These are phyloP conservation scores for Magnolia kwangsiensis DNA, from an alignment of 164 flowering plant genomes.

Conservation along the genomic window DNA sequence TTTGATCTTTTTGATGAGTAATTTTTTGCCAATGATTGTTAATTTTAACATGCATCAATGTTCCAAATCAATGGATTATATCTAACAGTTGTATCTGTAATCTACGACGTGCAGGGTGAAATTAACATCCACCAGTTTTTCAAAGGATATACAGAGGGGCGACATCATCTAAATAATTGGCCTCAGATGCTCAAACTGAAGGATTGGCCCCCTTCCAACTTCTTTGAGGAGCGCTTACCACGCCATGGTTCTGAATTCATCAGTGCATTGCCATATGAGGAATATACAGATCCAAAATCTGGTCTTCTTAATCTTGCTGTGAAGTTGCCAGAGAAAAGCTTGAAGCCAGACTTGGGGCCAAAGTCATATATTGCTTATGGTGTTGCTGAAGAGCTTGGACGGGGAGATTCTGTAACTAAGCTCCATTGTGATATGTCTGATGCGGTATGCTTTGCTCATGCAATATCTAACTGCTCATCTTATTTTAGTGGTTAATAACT, in stretches of 20 bases:
- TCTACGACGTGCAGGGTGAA: constrained; percentile 27
- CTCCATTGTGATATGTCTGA: constrained; percentile 77
- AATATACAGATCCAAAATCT: constrained; percentile 47
- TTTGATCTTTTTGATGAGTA: not conserved
- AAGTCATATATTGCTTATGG: constrained; percentile 73
- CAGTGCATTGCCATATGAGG: constrained; percentile 49
- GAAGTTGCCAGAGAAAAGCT: constrained; percentile 31
- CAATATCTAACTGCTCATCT: not conserved
- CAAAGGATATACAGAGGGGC: constrained; percentile 38
- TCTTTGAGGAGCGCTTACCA: constrained; percentile 43
- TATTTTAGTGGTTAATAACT: not conserved
- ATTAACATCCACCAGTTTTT: constrained; percentile 53
- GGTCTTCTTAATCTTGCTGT: constrained; percentile 52
- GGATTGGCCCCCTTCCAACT: constrained; percentile 61
- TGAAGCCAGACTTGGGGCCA: constrained; percentile 70
- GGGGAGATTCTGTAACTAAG: constrained; percentile 71
- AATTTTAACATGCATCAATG: not conserved
- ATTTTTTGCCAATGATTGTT: not conserved
- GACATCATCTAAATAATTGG: constrained; percentile 25
- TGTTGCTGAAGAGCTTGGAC: constrained; percentile 47
- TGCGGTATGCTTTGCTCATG: constrained; percentile 41
- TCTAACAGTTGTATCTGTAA: not conserved
- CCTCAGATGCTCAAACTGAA: constrained; percentile 59
- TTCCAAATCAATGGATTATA: not conserved
- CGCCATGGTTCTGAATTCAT: constrained; percentile 55